Conservation (phyloP, 495 filamentous ascomycete genomes). For the Podospora sp. region DNA sequence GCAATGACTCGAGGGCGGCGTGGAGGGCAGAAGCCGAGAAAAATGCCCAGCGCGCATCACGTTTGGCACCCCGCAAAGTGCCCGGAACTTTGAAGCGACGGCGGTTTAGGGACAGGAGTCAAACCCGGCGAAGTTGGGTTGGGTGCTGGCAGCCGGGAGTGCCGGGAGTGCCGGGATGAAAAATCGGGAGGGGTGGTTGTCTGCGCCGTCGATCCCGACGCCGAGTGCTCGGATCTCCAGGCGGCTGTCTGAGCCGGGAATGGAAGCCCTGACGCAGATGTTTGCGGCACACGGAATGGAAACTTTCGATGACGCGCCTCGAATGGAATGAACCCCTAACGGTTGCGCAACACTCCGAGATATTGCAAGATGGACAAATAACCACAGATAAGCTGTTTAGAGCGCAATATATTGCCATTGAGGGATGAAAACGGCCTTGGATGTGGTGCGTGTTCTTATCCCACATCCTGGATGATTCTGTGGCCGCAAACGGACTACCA, state of each 20-base stretch:
- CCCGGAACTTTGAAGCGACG: not conserved
- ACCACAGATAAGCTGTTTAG: no score
- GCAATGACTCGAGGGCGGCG: conserved; percentile 15
- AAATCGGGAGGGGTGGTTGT: conserved; percentile 8
- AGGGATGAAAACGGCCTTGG: not conserved
- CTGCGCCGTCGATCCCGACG: conserved; percentile 5
- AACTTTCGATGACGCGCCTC: not conserved
- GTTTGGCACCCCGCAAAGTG: not conserved
- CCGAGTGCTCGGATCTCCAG: conserved; percentile 2
- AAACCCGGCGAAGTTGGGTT: not conserved
- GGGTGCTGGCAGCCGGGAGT: not conserved
- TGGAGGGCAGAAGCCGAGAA: not conserved
- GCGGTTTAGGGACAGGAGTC: conserved; percentile 15
- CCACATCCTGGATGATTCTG: not conserved
- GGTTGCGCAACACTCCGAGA: not conserved
- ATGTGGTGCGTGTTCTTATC: not conserved
- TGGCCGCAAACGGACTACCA: conserved; percentile 7
- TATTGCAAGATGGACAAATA: no score
- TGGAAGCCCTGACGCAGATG: not conserved
- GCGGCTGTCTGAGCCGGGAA: not conserved
- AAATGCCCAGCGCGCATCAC: not conserved
- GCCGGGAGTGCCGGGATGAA: not conserved
- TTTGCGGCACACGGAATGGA: not conserved
- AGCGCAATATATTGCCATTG: not conserved
- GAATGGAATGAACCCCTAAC: not conserved